These are phyloP conservation scores for Sicyos edulis DNA, from an alignment of 306 rosid genomes.

Conservation along the genomic window DNA sequence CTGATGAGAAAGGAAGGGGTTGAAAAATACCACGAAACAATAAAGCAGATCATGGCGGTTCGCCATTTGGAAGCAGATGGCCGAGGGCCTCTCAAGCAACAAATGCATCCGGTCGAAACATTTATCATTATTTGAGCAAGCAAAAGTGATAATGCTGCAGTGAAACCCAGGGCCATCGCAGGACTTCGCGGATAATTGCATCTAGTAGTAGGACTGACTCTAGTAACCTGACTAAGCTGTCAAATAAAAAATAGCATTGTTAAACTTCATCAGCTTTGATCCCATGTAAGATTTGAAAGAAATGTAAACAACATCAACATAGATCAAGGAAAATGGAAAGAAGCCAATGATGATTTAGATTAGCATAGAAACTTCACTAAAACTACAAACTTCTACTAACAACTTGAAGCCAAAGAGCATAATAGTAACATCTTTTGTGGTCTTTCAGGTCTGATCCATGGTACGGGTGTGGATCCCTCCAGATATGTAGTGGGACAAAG, in stretches of 20 bases:
- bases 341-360: neutral
- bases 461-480: too few species aligned
- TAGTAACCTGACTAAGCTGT: constrained; percentile 56
- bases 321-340: neutral
- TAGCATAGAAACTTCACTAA: neutral
- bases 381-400: too few species aligned
- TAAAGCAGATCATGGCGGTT: constrained; percentile 57
- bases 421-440: too few species aligned
- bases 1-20: neutral
- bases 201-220: constrained; percentile 22
- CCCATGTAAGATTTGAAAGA: neutral
- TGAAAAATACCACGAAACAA: constrained; percentile 64
- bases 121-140: constrained; percentile 55
- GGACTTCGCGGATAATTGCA: constrained; percentile 76
- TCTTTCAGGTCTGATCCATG: too few species aligned
- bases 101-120: constrained; percentile 66
- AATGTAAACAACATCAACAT: neutral
- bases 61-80: constrained; percentile 55
- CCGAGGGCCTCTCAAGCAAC: constrained; percentile 50
- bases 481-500: too few species aligned
- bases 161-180: constrained; percentile 75
- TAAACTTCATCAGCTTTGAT: neutral
- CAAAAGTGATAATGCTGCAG: constrained; percentile 67
- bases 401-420: too few species aligned
- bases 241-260: constrained; percentile 5